A percentile compares a stretch with the other conserved stretches of the same genome.
Evolutionary conservation across 1,284 basidiomycete species (phyloP).

Genomic region (Macrocystidia cucumis): DNA sequence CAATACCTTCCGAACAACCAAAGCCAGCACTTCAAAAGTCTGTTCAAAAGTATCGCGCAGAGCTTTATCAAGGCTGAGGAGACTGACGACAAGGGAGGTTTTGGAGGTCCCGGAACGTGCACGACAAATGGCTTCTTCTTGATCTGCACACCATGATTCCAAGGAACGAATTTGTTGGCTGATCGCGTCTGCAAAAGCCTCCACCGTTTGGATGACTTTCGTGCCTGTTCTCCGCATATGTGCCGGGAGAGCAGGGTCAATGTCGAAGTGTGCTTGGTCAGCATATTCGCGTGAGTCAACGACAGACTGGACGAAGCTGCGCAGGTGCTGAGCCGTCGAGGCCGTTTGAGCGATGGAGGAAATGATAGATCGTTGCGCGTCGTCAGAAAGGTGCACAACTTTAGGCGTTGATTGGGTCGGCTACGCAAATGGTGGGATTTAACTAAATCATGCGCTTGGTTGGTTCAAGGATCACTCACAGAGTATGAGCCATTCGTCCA

Average conservation of each 20-base stretch:
- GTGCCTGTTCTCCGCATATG: constrained; percentile 6
- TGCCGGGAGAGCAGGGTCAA: no score
- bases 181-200: constrained; percentile 77
- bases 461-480: constrained; percentile 16
- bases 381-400: constrained; percentile 55
- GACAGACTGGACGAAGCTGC: constrained; percentile 46
- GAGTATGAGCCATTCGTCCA: constrained; percentile 31
- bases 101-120: constrained; percentile 38
- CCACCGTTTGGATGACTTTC: constrained; percentile 50
- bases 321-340: constrained; percentile 51
- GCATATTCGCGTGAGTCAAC: constrained; percentile 15
- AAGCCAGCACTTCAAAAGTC: constrained; percentile 47
- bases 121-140: constrained; percentile 58
- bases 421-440: constrained; percentile 20
- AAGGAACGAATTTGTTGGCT: constrained; percentile 50
- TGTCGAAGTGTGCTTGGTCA: constrained; percentile 3
- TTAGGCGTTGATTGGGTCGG: constrained; percentile 44
- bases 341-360: constrained; percentile 45
- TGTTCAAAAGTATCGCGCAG: constrained; percentile 48
- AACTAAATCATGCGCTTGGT: background rate
- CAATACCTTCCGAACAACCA: constrained; percentile 31
- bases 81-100: constrained; percentile 46
- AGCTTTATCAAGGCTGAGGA: constrained; percentile 56
- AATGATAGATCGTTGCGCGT: constrained; percentile 57
- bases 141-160: constrained; percentile 62